Percentiles rank a stretch among this genome's conserved stretches.
These are phyloP conservation scores for Mycena latifolia DNA, from an alignment of 768 basidiomycete genomes.

Conservation along the genomic window DNA sequence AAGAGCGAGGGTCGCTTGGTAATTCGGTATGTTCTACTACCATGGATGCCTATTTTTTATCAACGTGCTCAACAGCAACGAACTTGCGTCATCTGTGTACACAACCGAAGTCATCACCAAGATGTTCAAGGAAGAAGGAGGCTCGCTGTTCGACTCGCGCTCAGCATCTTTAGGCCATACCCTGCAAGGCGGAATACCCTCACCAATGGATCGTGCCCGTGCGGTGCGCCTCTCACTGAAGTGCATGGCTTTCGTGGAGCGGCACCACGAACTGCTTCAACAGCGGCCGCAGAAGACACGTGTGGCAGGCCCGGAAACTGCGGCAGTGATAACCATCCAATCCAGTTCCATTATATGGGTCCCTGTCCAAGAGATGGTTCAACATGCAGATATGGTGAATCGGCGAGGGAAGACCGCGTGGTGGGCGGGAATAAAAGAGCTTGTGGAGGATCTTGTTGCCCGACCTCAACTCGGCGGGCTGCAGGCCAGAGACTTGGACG, in stretches of 20 bases:
- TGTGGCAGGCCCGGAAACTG: conserved; percentile 72
- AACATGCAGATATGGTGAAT: conserved; percentile 92
- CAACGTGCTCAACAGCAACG: conserved; percentile 68
- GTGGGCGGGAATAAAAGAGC: conserved; percentile 79
- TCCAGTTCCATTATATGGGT: conserved; percentile 86
- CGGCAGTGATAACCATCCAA: conserved; percentile 94
- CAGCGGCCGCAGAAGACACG: conserved; percentile 65
- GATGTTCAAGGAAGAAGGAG: conserved; percentile 97
- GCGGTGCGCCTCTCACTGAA: conserved; percentile 91
- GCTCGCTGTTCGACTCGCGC: conserved; percentile 90
- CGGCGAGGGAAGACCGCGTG: conserved; percentile 82
- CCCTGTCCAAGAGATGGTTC: conserved; percentile 84
- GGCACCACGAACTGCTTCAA: conserved; percentile 72
- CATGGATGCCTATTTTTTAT: background rate
- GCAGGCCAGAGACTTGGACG: conserved; percentile 42
- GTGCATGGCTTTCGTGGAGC: conserved; percentile 95
- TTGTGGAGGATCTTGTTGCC: conserved; percentile 83
- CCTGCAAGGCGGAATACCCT: conserved; percentile 95
- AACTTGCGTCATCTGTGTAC: conserved; percentile 89
- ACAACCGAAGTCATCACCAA: conserved; percentile 92
- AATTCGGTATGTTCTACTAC: conserved; percentile 73
- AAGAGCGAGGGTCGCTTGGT: conserved; percentile 94
- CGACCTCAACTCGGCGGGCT: conserved; percentile 66
- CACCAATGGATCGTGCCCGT: conserved; percentile 92
- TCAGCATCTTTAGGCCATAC: conserved; percentile 98